These are phyloP conservation scores for Lodderomyces beijingensis DNA, from an alignment of 1,139 yeast genomes.

Conservation along the genomic window DNA sequence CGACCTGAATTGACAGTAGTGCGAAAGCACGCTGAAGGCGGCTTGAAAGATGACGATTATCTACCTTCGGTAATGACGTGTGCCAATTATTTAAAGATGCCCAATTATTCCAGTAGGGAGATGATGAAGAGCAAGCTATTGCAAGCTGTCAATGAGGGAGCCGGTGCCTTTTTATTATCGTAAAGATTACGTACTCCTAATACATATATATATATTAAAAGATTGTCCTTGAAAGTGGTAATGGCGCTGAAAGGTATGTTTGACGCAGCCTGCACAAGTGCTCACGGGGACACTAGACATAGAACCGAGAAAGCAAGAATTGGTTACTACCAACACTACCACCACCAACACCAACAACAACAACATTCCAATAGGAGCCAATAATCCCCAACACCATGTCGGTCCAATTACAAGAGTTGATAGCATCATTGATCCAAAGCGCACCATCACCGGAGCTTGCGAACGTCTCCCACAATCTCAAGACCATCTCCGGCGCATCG, in stretches of 20 bases:
- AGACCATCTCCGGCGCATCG: slow-evolving; percentile 5
- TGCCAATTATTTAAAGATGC: slow-evolving; percentile 88
- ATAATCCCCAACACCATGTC: no score
- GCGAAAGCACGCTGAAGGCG: slow-evolving; percentile 68
- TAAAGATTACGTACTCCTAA: no score
- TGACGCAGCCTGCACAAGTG: no score
- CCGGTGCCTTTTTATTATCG: slow-evolving; percentile 82
- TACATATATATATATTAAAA: no score
- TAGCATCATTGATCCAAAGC: slow-evolving; percentile 31
- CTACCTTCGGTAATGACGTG: slow-evolving; percentile 98
- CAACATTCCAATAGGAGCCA: no score
- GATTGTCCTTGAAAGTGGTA: no score
- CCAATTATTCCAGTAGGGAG: slow-evolving; percentile 65
- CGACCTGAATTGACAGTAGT: slow-evolving; percentile 87
- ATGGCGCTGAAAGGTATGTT: no score
- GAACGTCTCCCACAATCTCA: slow-evolving; percentile 25
- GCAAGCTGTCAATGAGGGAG: slow-evolving; percentile 83
- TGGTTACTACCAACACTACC: no score
- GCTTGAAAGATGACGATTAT: slow-evolving; percentile 69
- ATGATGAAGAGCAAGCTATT: slow-evolving; percentile 54
- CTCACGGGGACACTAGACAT: no score
- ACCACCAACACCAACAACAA: no score
- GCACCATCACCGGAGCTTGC: slow-evolving; percentile 43
- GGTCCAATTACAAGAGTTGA: slow-evolving; percentile 23
- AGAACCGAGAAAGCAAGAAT: no score